Evolutionary conservation across 768 basidiomycete species (phyloP), one percentile per base, ranked within the genome.

Genomic region (Calvatia gigantea): DNA sequence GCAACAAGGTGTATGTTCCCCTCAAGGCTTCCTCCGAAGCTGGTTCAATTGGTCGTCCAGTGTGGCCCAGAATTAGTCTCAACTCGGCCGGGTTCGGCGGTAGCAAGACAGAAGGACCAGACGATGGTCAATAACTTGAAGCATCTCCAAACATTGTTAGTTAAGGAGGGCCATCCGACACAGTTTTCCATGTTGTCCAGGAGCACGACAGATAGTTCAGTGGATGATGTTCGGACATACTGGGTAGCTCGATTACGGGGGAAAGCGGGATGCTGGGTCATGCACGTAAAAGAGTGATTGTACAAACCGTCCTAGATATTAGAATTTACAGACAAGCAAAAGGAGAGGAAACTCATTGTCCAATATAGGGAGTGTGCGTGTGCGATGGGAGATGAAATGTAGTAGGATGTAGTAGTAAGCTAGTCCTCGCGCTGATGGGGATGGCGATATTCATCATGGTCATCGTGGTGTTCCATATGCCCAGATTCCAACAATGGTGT

Each of bases 121-220:
- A 42, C 60, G 2, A 70, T 74, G 71, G 61, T 70, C 60, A 31
- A 60, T 17, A 62, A 60, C 15, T 51, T 75, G 8, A 58, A 61
- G n/a, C 51, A 42, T 12, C 47, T 66, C 21, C 2, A 39, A 31
- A 54, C 56, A 12, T 35, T 17, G 19, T 5, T 23, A 3, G 1
- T n/a, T 4, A 29, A 8, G 17, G 35, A 47, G 45, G 27, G 29
- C 28, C 52, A 54, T 38, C 54, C 27, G 28, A 46, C 44, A n/a
- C 32, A 28, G 5, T 47, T 55, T 31, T 39, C 27, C 6, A 32
- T 55, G n/a, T 38, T 47, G 23, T 17, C 44, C 45, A 46, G 37
- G 12, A 47, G 27, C 21, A 19, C n/a, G 19, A 28, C 11, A 21
- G 45, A 55, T 2, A 12, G 19, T 46, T 39, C 37, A 38, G 11